Evolutionary conservation across 1,139 yeast species (phyloP).

Genomic region (Geotrichum reessii): DNA sequence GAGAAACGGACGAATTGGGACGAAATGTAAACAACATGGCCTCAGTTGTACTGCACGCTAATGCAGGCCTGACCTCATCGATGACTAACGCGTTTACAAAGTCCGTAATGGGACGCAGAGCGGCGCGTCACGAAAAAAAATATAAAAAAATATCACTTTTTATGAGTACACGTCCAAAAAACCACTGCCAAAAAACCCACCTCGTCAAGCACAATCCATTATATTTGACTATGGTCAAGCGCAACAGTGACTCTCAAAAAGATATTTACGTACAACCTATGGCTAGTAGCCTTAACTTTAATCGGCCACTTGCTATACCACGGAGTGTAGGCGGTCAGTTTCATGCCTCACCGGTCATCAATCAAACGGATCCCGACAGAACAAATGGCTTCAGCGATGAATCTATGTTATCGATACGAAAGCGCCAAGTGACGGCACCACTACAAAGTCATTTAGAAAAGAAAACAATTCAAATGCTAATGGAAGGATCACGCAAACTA

Average conservation of each 20-base stretch:
- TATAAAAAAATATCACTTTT: not conserved
- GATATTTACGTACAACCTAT: not conserved
- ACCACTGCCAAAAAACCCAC: too few relatives aligned
- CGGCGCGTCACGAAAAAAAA: not conserved
- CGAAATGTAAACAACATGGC: not conserved
- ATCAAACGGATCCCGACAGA: not conserved
- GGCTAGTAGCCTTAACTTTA: not conserved
- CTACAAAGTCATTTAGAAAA: not conserved
- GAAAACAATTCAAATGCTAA: not conserved
- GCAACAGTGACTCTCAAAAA: not conserved
- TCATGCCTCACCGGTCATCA: not conserved
- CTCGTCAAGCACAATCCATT: too few relatives aligned
- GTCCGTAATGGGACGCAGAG: not conserved
- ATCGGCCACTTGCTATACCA: not conserved
- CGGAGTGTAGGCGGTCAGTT: not conserved
- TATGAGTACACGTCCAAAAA: too few relatives aligned
- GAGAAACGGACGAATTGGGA: not conserved
- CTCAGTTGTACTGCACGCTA: not conserved
- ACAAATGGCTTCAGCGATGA: not conserved
- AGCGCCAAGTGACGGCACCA: not conserved
- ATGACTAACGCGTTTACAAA: not conserved
- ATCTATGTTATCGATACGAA: not conserved
- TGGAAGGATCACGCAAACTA: not conserved
- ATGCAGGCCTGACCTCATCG: not conserved
- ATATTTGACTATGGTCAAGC: not conserved